Conservation (phyloP, 2,329 filamentous ascomycete species). For the Triangularia verruculosa region DNA sequence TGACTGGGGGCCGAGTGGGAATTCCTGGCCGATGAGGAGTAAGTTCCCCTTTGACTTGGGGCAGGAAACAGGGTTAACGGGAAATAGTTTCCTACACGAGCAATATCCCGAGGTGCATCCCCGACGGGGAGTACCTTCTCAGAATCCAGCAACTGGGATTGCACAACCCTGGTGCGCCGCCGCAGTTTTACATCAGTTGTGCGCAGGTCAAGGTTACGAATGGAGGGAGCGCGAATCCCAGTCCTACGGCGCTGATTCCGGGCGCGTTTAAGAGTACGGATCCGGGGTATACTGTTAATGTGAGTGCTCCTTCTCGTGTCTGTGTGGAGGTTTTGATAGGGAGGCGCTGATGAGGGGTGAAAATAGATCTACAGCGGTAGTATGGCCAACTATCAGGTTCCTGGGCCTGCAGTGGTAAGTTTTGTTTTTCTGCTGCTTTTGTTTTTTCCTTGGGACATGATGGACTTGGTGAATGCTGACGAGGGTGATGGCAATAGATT, state of each 20-base stretch:
- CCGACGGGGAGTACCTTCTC: slow-evolving; percentile 57
- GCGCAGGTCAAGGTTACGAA: slow-evolving; percentile 40
- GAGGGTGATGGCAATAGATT: not conserved
- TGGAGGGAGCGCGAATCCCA: slow-evolving; percentile 33
- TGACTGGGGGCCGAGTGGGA: slow-evolving; percentile 32
- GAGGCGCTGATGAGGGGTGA: not conserved
- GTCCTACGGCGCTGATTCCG: slow-evolving; percentile 36
- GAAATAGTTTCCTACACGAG: slow-evolving; percentile 34
- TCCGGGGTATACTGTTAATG: slow-evolving; percentile 45
- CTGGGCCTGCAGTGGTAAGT: slow-evolving; percentile 17
- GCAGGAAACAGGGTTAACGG: not conserved
- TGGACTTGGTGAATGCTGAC: not conserved
- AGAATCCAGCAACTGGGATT: slow-evolving; percentile 60
- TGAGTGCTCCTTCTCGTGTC: slow-evolving; percentile 29
- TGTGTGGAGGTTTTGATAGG: not conserved
- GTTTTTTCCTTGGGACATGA: not conserved
- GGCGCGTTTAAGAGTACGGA: slow-evolving; percentile 41
- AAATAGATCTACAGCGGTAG: slow-evolving; percentile 17
- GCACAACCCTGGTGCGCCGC: slow-evolving; percentile 42
- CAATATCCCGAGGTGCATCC: slow-evolving; percentile 51
- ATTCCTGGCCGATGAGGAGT: slow-evolving; percentile 28
- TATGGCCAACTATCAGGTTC: slow-evolving; percentile 16
- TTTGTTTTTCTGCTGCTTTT: not conserved
- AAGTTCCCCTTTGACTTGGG: not conserved
- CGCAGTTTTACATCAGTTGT: slow-evolving; percentile 20